These are phyloP conservation scores for Mortierella sp. DNA, from an alignment of 371 early-diverging fungal genomes.

Conservation along the genomic window DNA sequence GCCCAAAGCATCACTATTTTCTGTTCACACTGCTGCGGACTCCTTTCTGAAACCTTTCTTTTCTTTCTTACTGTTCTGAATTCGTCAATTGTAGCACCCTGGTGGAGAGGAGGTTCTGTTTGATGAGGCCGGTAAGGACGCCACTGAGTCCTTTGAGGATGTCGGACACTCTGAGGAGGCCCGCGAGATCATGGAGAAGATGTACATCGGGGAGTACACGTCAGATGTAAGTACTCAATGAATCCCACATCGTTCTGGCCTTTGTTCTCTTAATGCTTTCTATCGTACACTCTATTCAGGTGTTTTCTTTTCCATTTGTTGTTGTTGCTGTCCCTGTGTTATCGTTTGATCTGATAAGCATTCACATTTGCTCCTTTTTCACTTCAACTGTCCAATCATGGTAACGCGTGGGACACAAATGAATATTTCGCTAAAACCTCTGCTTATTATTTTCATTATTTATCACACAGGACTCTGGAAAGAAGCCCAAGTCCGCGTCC, in stretches of 20 bases:
- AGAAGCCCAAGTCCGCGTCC: constrained; percentile 35
- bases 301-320: neutral
- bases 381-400: neutral
- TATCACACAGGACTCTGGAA: constrained; percentile 18
- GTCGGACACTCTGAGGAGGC: constrained; percentile 97
- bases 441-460: neutral
- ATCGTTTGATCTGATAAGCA: neutral
- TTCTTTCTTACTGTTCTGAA: neutral
- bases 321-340: neutral
- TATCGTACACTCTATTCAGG: too few species aligned
- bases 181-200: constrained; percentile 77
- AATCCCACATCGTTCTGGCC: too few species aligned
- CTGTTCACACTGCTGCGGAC: too few species aligned
- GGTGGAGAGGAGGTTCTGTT: constrained; percentile 86
- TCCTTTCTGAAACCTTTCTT: neutral
- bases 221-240: constrained; percentile 64
- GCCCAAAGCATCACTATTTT: too few species aligned
- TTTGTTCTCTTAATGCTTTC: neutral
- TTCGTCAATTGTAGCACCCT: constrained; percentile 69
- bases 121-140: constrained; percentile 87
- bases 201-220: constrained; percentile 82
- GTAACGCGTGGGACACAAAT: too few species aligned
- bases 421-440: neutral
- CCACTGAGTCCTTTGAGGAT: constrained; percentile 95
- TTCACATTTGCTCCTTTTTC: neutral